Percentiles rank a stretch among this genome's conserved stretches.
Evolutionary conservation across 1,139 yeast genomes (phyloP).

Genomic region (Magnusiomyces sp.): DNA sequence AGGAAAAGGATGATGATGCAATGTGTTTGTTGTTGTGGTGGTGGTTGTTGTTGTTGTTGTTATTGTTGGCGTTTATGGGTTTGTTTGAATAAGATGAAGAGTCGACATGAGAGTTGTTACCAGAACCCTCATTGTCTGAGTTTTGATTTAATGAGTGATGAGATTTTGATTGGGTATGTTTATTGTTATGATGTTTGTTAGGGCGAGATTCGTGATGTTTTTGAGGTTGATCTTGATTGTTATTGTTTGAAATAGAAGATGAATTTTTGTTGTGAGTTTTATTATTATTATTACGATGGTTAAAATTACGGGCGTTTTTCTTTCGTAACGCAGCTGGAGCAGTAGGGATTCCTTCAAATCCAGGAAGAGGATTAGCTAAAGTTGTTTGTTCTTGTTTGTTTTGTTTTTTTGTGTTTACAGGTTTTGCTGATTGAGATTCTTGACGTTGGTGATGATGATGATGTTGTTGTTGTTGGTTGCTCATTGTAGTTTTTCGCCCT

Average conservation of each 20-base stretch:
- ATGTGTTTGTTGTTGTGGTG: too few relatives aligned
- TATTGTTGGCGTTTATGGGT: not conserved
- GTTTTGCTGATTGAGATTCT: not conserved
- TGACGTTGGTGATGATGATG: too few relatives aligned
- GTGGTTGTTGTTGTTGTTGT: not conserved
- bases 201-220: not conserved
- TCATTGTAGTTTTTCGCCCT: too few relatives aligned
- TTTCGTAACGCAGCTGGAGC: conserved; percentile 5
- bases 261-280: not conserved
- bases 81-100: not conserved
- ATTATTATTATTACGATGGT: not conserved
- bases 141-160: not conserved
- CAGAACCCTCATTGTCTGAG: not conserved
- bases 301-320: not conserved
- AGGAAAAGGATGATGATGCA: too few relatives aligned
- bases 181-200: not conserved
- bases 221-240: not conserved
- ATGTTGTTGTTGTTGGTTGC: too few relatives aligned
- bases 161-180: not conserved
- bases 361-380: not conserved
- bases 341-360: conserved; percentile 4
- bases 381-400: not conserved
- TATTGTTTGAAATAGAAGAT: not conserved
- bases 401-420: not conserved
- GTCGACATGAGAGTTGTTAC: not conserved